These are phyloP conservation scores for Blastocystis sp. DNA, from an alignment of 352 stramenopile genomes.

Conservation along the genomic window DNA sequence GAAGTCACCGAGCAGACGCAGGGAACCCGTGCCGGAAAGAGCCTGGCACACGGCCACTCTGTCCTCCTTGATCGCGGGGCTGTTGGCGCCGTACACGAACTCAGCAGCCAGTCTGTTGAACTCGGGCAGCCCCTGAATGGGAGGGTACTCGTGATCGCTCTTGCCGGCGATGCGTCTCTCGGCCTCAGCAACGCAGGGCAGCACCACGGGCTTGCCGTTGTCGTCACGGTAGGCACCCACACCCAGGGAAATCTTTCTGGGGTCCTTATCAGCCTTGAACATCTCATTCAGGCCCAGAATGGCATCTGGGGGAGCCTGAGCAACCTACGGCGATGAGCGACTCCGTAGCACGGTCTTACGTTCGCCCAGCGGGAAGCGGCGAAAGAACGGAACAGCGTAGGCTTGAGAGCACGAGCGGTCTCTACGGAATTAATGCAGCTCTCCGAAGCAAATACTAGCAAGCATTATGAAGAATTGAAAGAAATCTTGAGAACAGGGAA, in stretches of 20 bases:
- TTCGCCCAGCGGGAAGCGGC: conserved; percentile 50
- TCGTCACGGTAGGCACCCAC: conserved; percentile 96
- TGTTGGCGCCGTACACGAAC: conserved; percentile 93
- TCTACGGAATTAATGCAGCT: neutral
- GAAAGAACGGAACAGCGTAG: conserved; percentile 56
- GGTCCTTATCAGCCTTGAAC: conserved; percentile 83
- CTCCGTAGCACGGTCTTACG: conserved; percentile 22
- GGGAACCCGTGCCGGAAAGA: conserved; percentile 94
- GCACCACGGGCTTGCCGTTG: conserved; percentile 77
- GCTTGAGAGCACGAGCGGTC: conserved; percentile 15
- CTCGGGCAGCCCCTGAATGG: conserved; percentile 87
- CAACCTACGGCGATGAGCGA: conserved; percentile 38
- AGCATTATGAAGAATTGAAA: conserved; percentile 5
- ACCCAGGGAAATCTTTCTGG: conserved; percentile 91
- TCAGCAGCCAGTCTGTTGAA: conserved; percentile 90
- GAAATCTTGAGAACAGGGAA: neutral
- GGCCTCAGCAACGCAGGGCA: conserved; percentile 84
- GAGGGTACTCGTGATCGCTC: conserved; percentile 95
- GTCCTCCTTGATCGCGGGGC: conserved; percentile 81
- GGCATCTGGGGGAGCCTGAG: conserved; percentile 72
- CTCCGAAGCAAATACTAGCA: neutral
- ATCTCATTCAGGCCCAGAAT: conserved; percentile 74
- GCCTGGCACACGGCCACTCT: conserved; percentile 86
- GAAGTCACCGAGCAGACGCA: conserved; percentile 91
- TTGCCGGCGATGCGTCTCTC: conserved; percentile 88